These are phyloP conservation scores for Apiotrichum veenhuisii DNA, from an alignment of 1,284 basidiomycete genomes.

Conservation along the genomic window DNA sequence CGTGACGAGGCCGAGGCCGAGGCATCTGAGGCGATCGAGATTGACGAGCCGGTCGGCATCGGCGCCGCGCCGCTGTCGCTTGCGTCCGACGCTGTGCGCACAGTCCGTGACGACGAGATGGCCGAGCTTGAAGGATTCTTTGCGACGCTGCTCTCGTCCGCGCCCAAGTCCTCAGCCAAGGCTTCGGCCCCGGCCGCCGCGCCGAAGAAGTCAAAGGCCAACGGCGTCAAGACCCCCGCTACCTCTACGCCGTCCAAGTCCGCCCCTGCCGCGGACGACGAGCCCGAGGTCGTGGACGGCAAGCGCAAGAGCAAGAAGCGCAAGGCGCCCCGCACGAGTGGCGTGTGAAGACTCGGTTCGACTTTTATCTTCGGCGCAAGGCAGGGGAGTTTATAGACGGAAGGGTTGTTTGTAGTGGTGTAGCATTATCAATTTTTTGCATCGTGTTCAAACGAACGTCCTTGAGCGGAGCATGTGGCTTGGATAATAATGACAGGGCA, in stretches of 20 bases:
- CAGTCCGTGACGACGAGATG: slow-evolving; percentile 17
- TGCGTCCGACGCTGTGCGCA: slow-evolving; percentile 5
- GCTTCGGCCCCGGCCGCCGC: not conserved
- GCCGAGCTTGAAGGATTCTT: slow-evolving; percentile 18
- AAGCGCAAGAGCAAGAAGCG: slow-evolving; percentile 22
- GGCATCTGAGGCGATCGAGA: slow-evolving; percentile 4
- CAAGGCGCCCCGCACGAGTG: slow-evolving; percentile 19
- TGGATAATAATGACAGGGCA: too few relatives aligned
- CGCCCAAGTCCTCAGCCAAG: not conserved
- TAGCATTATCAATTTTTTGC: not conserved
- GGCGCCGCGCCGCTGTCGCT: slow-evolving; percentile 1
- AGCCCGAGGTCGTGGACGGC: slow-evolving; percentile 11
- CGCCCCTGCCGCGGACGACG: slow-evolving; percentile 3
- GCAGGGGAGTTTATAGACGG: not conserved
- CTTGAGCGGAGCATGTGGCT: too few relatives aligned
- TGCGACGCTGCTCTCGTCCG: slow-evolving; percentile 7
- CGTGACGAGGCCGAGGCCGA: slow-evolving; percentile 5
- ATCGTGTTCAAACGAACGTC: too few relatives aligned
- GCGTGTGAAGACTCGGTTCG: too few relatives aligned
- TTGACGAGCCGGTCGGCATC: not conserved
- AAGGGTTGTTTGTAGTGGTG: not conserved
- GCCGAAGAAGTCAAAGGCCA: not conserved
- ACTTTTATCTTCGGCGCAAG: too few relatives aligned
- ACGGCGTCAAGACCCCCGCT: not conserved
- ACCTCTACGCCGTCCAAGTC: slow-evolving; percentile 11